A percentile compares a stretch with the other conserved stretches of the same genome.
These are phyloP conservation scores for Begonia fuchsioides DNA, from an alignment of 306 rosid genomes.

Conservation along the genomic window DNA sequence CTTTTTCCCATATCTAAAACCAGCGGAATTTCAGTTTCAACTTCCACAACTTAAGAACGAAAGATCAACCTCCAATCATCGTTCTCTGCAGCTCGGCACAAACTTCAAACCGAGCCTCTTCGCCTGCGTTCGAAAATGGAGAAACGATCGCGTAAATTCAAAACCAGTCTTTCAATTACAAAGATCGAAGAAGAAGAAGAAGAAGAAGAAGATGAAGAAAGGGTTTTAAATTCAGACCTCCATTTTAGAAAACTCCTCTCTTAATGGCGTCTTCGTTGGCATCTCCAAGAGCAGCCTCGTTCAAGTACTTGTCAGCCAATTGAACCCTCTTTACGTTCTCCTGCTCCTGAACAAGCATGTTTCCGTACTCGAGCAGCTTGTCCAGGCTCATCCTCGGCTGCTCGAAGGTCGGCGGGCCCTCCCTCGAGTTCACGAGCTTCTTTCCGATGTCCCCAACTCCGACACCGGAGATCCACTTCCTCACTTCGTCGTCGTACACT, in stretches of 20 bases:
- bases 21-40: background rate
- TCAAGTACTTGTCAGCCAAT: conserved; percentile 43
- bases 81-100: conserved; percentile 77
- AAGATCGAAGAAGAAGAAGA: conserved; percentile 7
- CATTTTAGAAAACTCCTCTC: conserved; percentile 21
- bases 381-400: conserved; percentile 32
- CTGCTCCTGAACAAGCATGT: conserved; percentile 42
- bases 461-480: conserved; percentile 27
- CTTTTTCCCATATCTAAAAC: conserved; percentile 1
- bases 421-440: conserved; percentile 39
- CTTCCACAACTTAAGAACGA: conserved; percentile 24
- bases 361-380: conserved; percentile 39
- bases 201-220: conserved; percentile 10
- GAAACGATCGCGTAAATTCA: too few relatives aligned
- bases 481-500: conserved; percentile 44
- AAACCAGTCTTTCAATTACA: too few relatives aligned
- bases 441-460: conserved; percentile 25
- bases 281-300: conserved; percentile 38
- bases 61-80: conserved; percentile 62
- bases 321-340: conserved; percentile 50
- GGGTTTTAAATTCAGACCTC: background rate
- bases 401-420: conserved; percentile 32
- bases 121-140: conserved; percentile 21
- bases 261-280: conserved; percentile 28
- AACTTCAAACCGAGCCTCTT: conserved; percentile 60